Percentiles rank a stretch among this genome's conserved stretches.
Evolutionary conservation across 2,329 filamentous ascomycete genomes (phyloP).

Genomic region (Cryphonectria radicalis): DNA sequence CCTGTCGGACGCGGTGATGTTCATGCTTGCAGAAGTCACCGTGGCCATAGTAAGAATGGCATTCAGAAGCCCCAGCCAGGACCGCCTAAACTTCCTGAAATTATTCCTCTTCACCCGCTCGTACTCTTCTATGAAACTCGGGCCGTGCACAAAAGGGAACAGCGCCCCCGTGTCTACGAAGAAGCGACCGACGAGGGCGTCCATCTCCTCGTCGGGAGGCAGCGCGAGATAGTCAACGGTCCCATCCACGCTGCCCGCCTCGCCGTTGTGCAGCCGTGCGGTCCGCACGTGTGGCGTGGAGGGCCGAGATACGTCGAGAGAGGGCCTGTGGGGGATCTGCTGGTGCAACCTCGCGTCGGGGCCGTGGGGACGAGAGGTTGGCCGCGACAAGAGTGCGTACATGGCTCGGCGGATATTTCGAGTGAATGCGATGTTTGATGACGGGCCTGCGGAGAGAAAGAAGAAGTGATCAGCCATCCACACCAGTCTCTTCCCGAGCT

Average conservation of each 20-base stretch:
- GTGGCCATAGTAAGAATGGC: conserved; percentile 54
- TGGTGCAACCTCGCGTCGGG: conserved; percentile 8
- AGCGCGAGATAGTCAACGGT: conserved; percentile 18
- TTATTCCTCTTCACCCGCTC: conserved; percentile 20
- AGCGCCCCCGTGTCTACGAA: conserved; percentile 33
- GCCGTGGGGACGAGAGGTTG: not conserved
- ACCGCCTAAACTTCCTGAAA: conserved; percentile 44
- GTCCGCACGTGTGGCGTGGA: conserved; percentile 8
- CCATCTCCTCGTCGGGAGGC: conserved; percentile 28
- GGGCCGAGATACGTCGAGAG: conserved; percentile 27
- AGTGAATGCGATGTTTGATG: conserved; percentile 36
- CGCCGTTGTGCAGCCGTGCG: not conserved
- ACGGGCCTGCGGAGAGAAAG: conserved; percentile 26
- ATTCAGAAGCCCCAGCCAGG: conserved; percentile 56
- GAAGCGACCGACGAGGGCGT: conserved; percentile 27
- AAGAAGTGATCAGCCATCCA: not conserved
- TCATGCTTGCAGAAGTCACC: conserved; percentile 38
- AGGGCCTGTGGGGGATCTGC: conserved; percentile 15
- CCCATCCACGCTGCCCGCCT: not conserved
- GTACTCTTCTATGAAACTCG: conserved; percentile 31
- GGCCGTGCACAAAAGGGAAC: conserved; percentile 33
- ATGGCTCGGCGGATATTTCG: conserved; percentile 31
- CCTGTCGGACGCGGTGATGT: conserved; percentile 41
- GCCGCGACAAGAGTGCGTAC: conserved; percentile 22
- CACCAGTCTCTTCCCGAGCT: not conserved